Conservation (phyloP, 805 yeast genomes). For the Yamadazyma philogaea region DNA sequence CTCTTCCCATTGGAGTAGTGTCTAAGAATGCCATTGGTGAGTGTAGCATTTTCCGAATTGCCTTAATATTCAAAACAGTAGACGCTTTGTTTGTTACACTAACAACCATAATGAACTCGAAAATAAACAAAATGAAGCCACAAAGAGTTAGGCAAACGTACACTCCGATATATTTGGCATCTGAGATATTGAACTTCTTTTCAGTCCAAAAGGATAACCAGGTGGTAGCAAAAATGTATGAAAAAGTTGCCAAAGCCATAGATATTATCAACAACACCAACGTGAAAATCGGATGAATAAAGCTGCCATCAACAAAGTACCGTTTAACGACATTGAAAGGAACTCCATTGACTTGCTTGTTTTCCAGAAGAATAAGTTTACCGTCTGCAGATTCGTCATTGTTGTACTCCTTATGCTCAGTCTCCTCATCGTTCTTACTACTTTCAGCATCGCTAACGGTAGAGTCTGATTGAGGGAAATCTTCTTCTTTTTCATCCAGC, state of each 20-base stretch:
- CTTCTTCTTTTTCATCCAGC: constrained; percentile 17
- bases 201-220: constrained; percentile 84
- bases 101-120: constrained; percentile 46
- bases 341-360: constrained; percentile 56
- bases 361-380: constrained; percentile 44
- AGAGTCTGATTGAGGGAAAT: constrained; percentile 12
- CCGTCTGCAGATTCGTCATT: constrained; percentile 24
- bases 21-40: constrained; percentile 83
- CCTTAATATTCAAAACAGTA: constrained; percentile 53
- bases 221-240: constrained; percentile 54
- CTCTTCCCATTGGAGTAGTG: constrained; percentile 82
- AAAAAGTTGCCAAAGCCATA: constrained; percentile 27
- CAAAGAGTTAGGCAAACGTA: constrained; percentile 59
- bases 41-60: constrained; percentile 57
- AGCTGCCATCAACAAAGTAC: constrained; percentile 56
- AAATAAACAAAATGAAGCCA: constrained; percentile 41
- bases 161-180: constrained; percentile 67
- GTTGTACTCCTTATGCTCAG: constrained; percentile 27
- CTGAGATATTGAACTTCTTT: constrained; percentile 46
- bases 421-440: constrained; percentile 17
- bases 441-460: background rate
- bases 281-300: constrained; percentile 29
- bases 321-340: constrained; percentile 44
- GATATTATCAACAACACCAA: constrained; percentile 1
- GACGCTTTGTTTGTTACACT: constrained; percentile 52